Evolutionary conservation across 73 alveolate genomes (phyloP).

Genomic region (Symbiodinium pilosum): DNA sequence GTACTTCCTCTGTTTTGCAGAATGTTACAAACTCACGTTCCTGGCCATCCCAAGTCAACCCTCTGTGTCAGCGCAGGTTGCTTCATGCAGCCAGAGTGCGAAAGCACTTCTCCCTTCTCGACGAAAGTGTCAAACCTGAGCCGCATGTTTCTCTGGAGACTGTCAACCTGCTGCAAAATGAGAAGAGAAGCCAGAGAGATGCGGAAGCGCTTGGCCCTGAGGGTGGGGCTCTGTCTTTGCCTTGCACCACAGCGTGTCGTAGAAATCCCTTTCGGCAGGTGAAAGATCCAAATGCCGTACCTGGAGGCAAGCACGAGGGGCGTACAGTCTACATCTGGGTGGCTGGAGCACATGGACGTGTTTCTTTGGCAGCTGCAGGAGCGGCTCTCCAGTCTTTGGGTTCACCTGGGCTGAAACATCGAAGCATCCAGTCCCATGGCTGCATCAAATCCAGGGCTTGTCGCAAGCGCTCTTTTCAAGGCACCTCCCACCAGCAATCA

Average conservation of each 20-base stretch:
- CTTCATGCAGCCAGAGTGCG: not conserved
- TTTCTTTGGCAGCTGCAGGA: slow-evolving; percentile 53
- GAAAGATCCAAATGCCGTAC: slow-evolving; percentile 46
- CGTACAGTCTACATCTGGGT: not conserved
- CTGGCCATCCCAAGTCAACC: not conserved
- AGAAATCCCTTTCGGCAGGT: slow-evolving; percentile 77
- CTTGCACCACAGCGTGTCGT: slow-evolving; percentile 83
- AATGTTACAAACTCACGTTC: not conserved
- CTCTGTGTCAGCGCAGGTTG: not conserved
- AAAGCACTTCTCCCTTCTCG: slow-evolving; percentile 60
- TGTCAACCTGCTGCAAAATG: not conserved
- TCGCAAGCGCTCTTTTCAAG: too few species aligned
- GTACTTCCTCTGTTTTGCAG: slow-evolving; percentile 18
- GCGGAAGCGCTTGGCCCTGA: too few species aligned
- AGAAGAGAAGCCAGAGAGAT: not conserved
- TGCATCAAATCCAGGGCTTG: too few species aligned
- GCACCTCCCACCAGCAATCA: too few species aligned
- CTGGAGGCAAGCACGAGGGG: not conserved
- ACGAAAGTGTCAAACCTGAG: slow-evolving; percentile 80
- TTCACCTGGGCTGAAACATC: not conserved
- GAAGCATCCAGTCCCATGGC: too few species aligned
- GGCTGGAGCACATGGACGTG: slow-evolving; percentile 64
- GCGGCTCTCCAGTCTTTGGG: slow-evolving; percentile 39
- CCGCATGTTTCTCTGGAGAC: not conserved
- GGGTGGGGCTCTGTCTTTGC: not conserved